Conservation (phyloP, 2,329 filamentous ascomycete species). For the Ophiocordyceps camponoti-floridani region DNA sequence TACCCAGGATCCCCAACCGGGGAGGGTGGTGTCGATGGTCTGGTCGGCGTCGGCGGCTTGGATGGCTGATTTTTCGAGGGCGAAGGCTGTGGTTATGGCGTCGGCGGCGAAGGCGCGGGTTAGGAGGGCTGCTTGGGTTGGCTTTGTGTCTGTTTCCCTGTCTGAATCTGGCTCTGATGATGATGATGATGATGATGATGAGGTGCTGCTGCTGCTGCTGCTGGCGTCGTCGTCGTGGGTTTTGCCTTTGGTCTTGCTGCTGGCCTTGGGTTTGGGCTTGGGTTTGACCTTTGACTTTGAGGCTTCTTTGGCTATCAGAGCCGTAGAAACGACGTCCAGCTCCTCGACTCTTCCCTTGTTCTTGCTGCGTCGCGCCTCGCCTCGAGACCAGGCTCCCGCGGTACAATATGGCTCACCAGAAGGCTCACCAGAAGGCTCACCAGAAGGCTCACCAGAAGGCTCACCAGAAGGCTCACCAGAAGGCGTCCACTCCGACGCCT, state of each 20-base stretch:
- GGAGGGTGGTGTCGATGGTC: slow-evolving; percentile 65
- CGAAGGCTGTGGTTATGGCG: slow-evolving; percentile 67
- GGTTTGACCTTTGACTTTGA: slow-evolving; percentile 10
- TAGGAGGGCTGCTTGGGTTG: slow-evolving; percentile 40
- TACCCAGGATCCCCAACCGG: slow-evolving; percentile 87
- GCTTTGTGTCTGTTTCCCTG: too few species aligned
- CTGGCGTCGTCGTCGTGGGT: slow-evolving; percentile 19
- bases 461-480: slow-evolving; percentile 6
- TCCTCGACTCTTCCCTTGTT: slow-evolving; percentile 20
- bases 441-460: slow-evolving; percentile 7
- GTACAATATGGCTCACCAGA: slow-evolving; percentile 11
- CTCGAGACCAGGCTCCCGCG: slow-evolving; percentile 23
- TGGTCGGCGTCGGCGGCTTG: slow-evolving; percentile 68
- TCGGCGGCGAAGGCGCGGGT: slow-evolving; percentile 77
- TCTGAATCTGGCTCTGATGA: too few species aligned
- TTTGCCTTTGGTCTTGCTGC: slow-evolving; percentile 2
- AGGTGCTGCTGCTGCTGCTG: too few species aligned
- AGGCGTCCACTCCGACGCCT: slow-evolving; percentile 1
- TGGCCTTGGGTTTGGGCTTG: slow-evolving; percentile 1
- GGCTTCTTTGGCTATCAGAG: slow-evolving; percentile 12
- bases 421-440: slow-evolving; percentile 7
- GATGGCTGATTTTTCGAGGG: slow-evolving; percentile 56
- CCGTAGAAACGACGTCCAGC: slow-evolving; percentile 21
- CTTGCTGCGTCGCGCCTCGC: slow-evolving; percentile 16
- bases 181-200: too few species aligned